Evolutionary conservation across 2,329 filamentous ascomycete species (phyloP).

Genomic region (Peltaster fructicola): DNA sequence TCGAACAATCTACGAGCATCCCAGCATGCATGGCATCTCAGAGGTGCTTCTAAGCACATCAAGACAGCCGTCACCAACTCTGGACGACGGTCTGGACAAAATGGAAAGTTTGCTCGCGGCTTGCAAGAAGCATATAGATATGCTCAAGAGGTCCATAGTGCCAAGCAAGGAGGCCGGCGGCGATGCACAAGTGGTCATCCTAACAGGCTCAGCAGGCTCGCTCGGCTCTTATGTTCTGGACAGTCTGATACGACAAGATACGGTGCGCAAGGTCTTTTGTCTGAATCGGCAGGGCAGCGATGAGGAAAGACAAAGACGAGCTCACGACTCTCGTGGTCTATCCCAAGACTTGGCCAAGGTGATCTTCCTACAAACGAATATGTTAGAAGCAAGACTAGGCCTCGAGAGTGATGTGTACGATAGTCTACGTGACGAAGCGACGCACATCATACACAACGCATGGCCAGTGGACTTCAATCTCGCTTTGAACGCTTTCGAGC

Average conservation of each 20-base stretch:
- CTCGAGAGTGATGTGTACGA: constrained; percentile 10
- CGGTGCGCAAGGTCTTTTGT: constrained; percentile 15
- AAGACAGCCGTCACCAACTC: no score
- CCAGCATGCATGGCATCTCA: constrained; percentile 13
- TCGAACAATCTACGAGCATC: constrained; percentile 17
- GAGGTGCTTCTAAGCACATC: no score
- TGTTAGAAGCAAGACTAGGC: constrained; percentile 12
- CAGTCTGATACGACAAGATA: constrained; percentile 11
- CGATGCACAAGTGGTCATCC: constrained; percentile 9
- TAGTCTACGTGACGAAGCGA: constrained; percentile 9
- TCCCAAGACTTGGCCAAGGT: constrained; percentile 12
- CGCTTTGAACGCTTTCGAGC: constrained; percentile 16
- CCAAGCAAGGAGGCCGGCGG: constrained; percentile 3
- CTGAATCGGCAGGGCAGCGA: constrained; percentile 14
- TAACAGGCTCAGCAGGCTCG: constrained; percentile 21
- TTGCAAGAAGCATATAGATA: no score
- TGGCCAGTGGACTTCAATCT: constrained; percentile 24
- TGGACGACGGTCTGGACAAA: constrained; percentile 10
- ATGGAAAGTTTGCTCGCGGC: no score
- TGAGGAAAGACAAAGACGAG: constrained; percentile 8
- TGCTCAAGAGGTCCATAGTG: no score
- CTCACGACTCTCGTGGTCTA: constrained; percentile 10
- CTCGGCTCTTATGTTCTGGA: constrained; percentile 19
- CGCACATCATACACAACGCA: constrained; percentile 20
- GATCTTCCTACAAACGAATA: constrained; percentile 11